A percentile compares a stretch with the other conserved stretches of the same genome.
Conservation (phyloP, 768 basidiomycete species). For the Naematelia aurantialba region DNA sequence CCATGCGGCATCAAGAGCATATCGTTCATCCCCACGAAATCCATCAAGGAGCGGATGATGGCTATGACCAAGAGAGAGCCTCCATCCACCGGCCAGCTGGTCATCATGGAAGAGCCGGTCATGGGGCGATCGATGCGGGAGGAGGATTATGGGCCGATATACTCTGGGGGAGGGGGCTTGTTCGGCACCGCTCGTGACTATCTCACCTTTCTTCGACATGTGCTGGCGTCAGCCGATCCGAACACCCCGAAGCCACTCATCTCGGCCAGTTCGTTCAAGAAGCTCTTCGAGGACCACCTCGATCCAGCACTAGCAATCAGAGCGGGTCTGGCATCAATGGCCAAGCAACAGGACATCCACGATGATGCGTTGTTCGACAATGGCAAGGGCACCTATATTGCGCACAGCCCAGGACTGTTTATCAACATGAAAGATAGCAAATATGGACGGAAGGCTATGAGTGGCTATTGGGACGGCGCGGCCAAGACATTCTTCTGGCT, state of each 20-base stretch:
- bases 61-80: slow-evolving; percentile 6
- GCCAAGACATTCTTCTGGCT: slow-evolving; percentile 5
- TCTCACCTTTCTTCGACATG: slow-evolving; percentile 12
- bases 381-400: neutral
- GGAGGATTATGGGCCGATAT: neutral
- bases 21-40: slow-evolving; percentile 16
- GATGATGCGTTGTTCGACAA: slow-evolving; percentile 1
- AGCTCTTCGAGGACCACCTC: slow-evolving; percentile 26
- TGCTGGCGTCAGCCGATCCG: slow-evolving; percentile 8
- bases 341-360: slow-evolving; percentile 9
- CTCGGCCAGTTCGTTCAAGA: slow-evolving; percentile 27
- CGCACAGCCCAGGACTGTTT: neutral
- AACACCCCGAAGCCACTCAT: slow-evolving; percentile 18
- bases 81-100: neutral
- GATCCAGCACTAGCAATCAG: neutral
- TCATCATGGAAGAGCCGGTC: neutral
- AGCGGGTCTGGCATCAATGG: slow-evolving; percentile 5
- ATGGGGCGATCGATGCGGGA: neutral
- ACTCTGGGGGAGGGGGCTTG: slow-evolving; percentile 7
- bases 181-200: slow-evolving; percentile 10
- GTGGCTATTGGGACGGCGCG: slow-evolving; percentile 2
- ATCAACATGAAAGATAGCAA: slow-evolving; percentile 1
- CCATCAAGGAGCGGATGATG: slow-evolving; percentile 9
- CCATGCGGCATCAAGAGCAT: slow-evolving; percentile 8
- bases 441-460: neutral